These are phyloP conservation scores for Quercus phellos DNA, from an alignment of 331 rosid genomes.

Conservation along the genomic window DNA sequence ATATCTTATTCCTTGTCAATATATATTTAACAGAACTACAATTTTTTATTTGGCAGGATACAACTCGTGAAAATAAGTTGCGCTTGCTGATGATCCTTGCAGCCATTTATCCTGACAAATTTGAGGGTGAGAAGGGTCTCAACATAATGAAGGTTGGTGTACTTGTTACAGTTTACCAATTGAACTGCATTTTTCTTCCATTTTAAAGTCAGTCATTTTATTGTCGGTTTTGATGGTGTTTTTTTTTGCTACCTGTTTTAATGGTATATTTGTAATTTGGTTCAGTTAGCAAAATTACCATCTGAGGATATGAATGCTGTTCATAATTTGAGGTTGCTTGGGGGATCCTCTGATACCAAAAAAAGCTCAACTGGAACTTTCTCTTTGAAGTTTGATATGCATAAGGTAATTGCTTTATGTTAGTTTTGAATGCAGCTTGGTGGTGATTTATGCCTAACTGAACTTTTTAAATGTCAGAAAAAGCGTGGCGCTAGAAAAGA, in stretches of 20 bases:
- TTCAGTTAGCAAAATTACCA: slow-evolving; percentile 70
- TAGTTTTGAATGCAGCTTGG: slow-evolving; percentile 8
- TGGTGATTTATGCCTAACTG: slow-evolving; percentile 26
- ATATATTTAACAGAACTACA: slow-evolving; percentile 11
- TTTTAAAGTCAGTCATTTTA: not conserved
- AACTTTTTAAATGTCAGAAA: slow-evolving; percentile 50
- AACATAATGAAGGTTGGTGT: slow-evolving; percentile 78
- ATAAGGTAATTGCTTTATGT: slow-evolving; percentile 46
- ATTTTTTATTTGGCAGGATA: slow-evolving; percentile 63
- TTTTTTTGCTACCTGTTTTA: slow-evolving; percentile 10
- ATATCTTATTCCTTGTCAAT: slow-evolving; percentile 13
- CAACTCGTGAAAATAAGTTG: slow-evolving; percentile 76
- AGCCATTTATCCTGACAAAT: slow-evolving; percentile 85
- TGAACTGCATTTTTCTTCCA: slow-evolving; percentile 3
- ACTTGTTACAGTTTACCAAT: slow-evolving; percentile 9
- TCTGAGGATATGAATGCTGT: slow-evolving; percentile 70
- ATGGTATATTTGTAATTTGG: slow-evolving; percentile 7
- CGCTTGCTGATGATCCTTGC: slow-evolving; percentile 93
- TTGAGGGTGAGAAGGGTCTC: slow-evolving; percentile 87
- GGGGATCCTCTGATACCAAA: slow-evolving; percentile 60
- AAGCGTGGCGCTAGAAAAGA: slow-evolving; percentile 82
- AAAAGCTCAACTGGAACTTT: slow-evolving; percentile 53
- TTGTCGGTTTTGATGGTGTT: not conserved
- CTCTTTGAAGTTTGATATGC: slow-evolving; percentile 78
- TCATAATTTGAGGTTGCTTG: slow-evolving; percentile 69